Evolutionary conservation across 331 rosid genomes (phyloP).

Genomic region (Pyracantha coccinea): DNA sequence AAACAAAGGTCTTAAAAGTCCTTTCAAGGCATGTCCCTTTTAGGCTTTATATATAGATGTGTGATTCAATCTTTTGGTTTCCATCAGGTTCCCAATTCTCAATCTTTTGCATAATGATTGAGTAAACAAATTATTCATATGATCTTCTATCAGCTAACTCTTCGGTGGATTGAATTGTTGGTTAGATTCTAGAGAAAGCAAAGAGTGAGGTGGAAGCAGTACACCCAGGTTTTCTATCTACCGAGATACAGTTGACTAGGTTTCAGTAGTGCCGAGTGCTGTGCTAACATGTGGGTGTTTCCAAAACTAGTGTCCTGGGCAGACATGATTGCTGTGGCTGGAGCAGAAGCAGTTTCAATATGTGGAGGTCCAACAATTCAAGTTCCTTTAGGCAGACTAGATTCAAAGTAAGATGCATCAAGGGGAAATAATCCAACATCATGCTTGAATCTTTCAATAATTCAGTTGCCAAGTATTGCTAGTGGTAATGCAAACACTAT

Average conservation of each 20-base stretch:
- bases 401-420: conserved; percentile 50
- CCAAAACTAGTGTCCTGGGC: conserved; percentile 75
- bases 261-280: conserved; percentile 6
- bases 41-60: not conserved
- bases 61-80: not conserved
- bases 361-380: conserved; percentile 89
- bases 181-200: conserved; percentile 70
- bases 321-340: conserved; percentile 89
- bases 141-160: conserved; percentile 22
- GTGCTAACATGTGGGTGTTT: conserved; percentile 24
- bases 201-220: conserved; percentile 68
- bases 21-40: conserved; percentile 55
- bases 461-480: conserved; percentile 5
- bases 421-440: not conserved
- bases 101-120: not conserved
- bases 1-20: conserved; percentile 68
- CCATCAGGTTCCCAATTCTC: not conserved
- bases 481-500: not conserved
- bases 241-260: conserved; percentile 1
- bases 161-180: conserved; percentile 16
- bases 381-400: conserved; percentile 69
- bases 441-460: not conserved
- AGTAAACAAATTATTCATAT: not conserved
- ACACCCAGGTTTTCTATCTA: conserved; percentile 54
- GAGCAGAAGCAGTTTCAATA: conserved; percentile 86